Evolutionary conservation across 768 basidiomycete genomes (phyloP).

Genomic region (Pleurotus djamor): DNA sequence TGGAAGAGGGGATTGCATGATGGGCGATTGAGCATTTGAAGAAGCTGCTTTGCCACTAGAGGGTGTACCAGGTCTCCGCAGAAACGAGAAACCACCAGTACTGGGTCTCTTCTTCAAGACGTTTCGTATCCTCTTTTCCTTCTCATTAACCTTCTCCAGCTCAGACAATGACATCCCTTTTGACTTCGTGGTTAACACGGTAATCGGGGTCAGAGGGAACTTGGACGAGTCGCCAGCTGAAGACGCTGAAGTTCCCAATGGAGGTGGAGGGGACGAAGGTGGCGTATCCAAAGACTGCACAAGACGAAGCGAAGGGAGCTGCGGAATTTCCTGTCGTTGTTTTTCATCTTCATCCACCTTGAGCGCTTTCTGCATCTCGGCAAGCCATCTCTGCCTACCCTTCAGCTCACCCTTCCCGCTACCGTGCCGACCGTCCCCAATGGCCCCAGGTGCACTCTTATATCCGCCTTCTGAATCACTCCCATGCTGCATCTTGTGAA

Average conservation of each 20-base stretch:
- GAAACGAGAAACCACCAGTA: not conserved
- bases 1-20: not conserved
- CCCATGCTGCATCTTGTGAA: not conserved
- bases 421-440: not conserved
- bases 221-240: not conserved
- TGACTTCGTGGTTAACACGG: not conserved
- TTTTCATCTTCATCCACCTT: not conserved
- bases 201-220: not conserved
- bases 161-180: not conserved
- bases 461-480: conserved; percentile 3
- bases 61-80: not conserved
- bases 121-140: conserved; percentile 5
- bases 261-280: not conserved
- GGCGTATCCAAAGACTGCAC: conserved; percentile 2
- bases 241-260: too few relatives aligned
- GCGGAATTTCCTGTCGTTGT: not conserved
- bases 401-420: not conserved
- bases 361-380: not conserved
- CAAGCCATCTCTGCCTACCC: not conserved
- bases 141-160: not conserved
- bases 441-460: not conserved
- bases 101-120: conserved; percentile 8
- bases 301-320: not conserved
- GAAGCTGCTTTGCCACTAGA: not conserved
- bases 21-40: not conserved